Conservation (phyloP, 768 basidiomycete genomes). For the Russula sp. region DNA sequence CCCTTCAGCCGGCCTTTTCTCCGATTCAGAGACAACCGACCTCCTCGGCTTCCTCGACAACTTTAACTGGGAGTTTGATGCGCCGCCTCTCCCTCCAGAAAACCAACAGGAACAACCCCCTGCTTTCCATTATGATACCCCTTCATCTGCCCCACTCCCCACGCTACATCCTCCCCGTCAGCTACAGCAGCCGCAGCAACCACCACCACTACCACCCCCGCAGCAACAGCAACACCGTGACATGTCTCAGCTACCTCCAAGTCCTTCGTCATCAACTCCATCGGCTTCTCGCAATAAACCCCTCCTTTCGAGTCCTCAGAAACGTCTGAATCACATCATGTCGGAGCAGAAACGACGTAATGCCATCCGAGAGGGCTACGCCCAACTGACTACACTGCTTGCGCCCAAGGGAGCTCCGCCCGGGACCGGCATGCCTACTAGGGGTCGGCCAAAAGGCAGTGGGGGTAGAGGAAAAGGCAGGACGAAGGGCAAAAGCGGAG, state of each 20-base stretch:
- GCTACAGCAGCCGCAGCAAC: neutral
- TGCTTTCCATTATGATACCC: slow-evolving; percentile 10
- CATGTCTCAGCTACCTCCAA: slow-evolving; percentile 7
- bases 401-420: slow-evolving; percentile 69
- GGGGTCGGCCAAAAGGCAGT: slow-evolving; percentile 76
- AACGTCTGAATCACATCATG: slow-evolving; percentile 88
- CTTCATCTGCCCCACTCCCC: slow-evolving; percentile 8
- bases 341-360: slow-evolving; percentile 92
- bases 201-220: neutral
- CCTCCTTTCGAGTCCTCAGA: slow-evolving; percentile 76
- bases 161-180: neutral
- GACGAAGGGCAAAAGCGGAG: slow-evolving; percentile 84
- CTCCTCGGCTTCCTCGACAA: slow-evolving; percentile 78
- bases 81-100: slow-evolving; percentile 2
- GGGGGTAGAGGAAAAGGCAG: slow-evolving; percentile 48
- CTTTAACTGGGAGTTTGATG: slow-evolving; percentile 60
- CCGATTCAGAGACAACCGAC: slow-evolving; percentile 68
- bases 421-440: slow-evolving; percentile 60
- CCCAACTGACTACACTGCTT: slow-evolving; percentile 74
- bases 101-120: slow-evolving; percentile 8
- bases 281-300: slow-evolving; percentile 42
- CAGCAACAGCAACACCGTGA: slow-evolving; percentile 4
- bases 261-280: slow-evolving; percentile 19
- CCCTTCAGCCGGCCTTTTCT: slow-evolving; percentile 71
- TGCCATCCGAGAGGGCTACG: slow-evolving; percentile 85